A percentile compares a stretch with the other conserved stretches of the same genome.
These are phyloP conservation scores for Diaporthe sp. DNA, from an alignment of 2,329 filamentous ascomycete species.

Conservation along the genomic window DNA sequence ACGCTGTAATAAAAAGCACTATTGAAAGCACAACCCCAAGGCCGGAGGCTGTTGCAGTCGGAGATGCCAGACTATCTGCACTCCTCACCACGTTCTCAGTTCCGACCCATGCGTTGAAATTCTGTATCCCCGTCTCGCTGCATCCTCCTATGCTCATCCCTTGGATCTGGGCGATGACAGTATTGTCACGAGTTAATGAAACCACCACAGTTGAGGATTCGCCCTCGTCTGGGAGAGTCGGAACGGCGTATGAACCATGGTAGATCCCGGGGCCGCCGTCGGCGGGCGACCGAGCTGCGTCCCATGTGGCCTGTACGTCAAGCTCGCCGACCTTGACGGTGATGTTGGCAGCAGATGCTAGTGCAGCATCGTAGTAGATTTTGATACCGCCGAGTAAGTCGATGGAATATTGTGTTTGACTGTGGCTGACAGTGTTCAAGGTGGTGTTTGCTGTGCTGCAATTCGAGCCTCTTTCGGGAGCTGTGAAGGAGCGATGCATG, in stretches of 20 bases:
- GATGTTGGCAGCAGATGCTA: not conserved
- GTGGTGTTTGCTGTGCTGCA: conserved; percentile 22
- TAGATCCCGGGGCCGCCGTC: conserved; percentile 7
- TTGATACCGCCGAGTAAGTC: conserved; percentile 19
- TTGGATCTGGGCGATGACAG: not conserved
- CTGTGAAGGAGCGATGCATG: not conserved
- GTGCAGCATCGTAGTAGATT: conserved; percentile 14
- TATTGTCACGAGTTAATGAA: not conserved
- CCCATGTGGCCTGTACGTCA: conserved; percentile 5
- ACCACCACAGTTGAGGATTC: not conserved
- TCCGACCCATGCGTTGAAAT: conserved; percentile 19
- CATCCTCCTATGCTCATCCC: conserved; percentile 24
- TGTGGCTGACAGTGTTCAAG: conserved; percentile 3
- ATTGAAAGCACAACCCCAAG: not conserved
- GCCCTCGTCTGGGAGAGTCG: not conserved
- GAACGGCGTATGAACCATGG: not conserved
- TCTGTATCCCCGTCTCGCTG: conserved; percentile 6
- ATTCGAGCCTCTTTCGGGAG: not conserved
- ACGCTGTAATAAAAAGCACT: not conserved
- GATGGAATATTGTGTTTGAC: not conserved
- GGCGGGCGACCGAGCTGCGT: not conserved
- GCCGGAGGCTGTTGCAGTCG: not conserved
- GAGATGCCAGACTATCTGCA: not conserved
- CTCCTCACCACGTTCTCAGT: conserved; percentile 8
- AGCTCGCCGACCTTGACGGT: not conserved